Evolutionary conservation across 1,284 basidiomycete species (phyloP).

Genomic region (Paramarasmius palmivorus): DNA sequence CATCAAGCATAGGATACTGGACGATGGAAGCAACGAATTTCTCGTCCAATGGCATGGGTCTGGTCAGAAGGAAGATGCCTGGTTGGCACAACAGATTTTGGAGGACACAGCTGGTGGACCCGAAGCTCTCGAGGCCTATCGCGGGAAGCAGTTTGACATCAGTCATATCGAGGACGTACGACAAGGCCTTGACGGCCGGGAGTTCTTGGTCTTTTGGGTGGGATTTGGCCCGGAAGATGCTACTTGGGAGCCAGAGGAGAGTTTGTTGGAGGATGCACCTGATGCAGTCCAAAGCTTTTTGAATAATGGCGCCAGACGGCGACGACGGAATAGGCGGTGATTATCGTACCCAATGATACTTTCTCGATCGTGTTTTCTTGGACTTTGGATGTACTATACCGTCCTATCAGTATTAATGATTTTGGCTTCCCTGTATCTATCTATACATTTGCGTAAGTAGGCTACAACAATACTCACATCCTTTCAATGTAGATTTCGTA

Average conservation of each 20-base stretch:
- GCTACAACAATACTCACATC: no score
- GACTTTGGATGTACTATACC: no score
- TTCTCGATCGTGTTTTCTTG: no score
- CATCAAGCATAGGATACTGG: slow-evolving; percentile 29
- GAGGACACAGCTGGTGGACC: background rate
- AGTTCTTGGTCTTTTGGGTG: slow-evolving; percentile 61
- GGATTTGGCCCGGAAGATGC: slow-evolving; percentile 57
- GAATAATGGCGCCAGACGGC: background rate
- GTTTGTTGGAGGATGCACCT: slow-evolving; percentile 48
- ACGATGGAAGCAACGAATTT: slow-evolving; percentile 30
- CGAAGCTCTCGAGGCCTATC: background rate
- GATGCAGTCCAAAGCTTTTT: slow-evolving; percentile 31
- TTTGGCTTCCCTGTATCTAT: no score
- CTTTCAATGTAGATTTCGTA: no score
- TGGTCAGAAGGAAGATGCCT: background rate
- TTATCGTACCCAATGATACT: no score
- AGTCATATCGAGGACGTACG: background rate
- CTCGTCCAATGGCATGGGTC: slow-evolving; percentile 25
- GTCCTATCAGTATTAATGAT: no score
- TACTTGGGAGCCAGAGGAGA: slow-evolving; percentile 60
- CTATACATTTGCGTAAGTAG: no score
- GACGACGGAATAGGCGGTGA: background rate
- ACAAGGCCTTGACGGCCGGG: slow-evolving; percentile 4
- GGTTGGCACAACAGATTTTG: background rate
- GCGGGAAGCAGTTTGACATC: background rate